Conservation (phyloP, 2,329 filamentous ascomycete genomes). For the Gaeumannomyces tritici region DNA sequence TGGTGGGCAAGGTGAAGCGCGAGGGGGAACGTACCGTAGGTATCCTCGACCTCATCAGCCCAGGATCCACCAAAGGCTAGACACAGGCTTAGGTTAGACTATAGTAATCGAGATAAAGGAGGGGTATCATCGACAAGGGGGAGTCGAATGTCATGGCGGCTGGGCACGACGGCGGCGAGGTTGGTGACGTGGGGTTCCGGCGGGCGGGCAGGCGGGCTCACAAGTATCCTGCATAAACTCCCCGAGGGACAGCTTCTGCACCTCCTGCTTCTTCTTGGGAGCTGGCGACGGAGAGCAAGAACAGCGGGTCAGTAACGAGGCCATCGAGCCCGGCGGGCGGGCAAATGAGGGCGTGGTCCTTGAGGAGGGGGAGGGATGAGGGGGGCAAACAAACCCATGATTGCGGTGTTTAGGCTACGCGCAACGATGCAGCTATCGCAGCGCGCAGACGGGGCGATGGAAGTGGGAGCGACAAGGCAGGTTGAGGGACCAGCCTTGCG, state of each 20-base stretch:
- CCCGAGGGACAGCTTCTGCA: slow-evolving; percentile 95
- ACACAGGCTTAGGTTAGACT: slow-evolving; percentile 88
- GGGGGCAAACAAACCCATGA: slow-evolving; percentile 18
- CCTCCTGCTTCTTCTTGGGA: slow-evolving; percentile 87
- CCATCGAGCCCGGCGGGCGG: slow-evolving; percentile 1
- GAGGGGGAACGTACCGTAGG: slow-evolving; percentile 52
- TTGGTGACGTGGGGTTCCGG: neutral
- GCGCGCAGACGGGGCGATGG: slow-evolving; percentile 15
- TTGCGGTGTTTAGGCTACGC: slow-evolving; percentile 18
- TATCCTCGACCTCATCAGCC: slow-evolving; percentile 98
- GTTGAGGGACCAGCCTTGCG: neutral
- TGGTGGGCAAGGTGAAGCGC: slow-evolving; percentile 3
- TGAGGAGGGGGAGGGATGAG: neutral
- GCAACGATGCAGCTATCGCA: slow-evolving; percentile 16
- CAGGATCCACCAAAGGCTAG: slow-evolving; percentile 71
- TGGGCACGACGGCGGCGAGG: neutral
- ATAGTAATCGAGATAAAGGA: slow-evolving; percentile 13
- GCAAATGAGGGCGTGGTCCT: neutral
- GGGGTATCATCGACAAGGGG: neutral
- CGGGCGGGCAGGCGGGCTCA: slow-evolving; percentile 37
- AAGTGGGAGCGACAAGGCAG: neutral
- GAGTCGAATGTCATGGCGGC: neutral
- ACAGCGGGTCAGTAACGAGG: slow-evolving; percentile 18
- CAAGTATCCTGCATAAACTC: slow-evolving; percentile 89
- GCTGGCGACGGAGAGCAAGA: slow-evolving; percentile 38